Evolutionary conservation across 768 basidiomycete species (phyloP).

Genomic region (Chlorophyllum brunneum): DNA sequence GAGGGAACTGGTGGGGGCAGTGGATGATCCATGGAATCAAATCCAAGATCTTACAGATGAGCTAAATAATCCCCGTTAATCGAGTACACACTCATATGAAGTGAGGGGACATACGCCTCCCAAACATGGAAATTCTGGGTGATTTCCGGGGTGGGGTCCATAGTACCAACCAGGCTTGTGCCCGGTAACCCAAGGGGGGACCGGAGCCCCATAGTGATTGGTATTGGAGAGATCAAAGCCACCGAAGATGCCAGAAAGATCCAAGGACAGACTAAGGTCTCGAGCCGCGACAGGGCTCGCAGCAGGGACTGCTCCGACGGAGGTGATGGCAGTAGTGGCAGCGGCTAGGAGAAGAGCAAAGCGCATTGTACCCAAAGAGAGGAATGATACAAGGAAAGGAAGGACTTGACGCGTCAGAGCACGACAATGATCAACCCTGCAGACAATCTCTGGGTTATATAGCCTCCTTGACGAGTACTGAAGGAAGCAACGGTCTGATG

Average conservation of each 20-base stretch:
- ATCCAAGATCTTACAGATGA: constrained; percentile 13
- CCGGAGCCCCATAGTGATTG: constrained; percentile 31
- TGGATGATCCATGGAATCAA: constrained; percentile 29
- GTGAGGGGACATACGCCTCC: constrained; percentile 16
- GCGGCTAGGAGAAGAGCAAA: background rate
- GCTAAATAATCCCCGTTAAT: background rate
- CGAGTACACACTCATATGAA: constrained; percentile 21
- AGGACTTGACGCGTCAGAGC: background rate
- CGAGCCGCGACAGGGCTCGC: background rate
- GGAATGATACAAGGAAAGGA: background rate
- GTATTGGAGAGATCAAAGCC: constrained; percentile 4
- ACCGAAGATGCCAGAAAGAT: constrained; percentile 4
- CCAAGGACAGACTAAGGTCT: constrained; percentile 5
- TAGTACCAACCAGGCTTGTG: constrained; percentile 36
- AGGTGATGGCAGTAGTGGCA: background rate
- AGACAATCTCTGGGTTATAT: constrained; percentile 1
- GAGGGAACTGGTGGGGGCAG: constrained; percentile 23
- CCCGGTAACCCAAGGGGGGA: constrained; percentile 27
- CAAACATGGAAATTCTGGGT: constrained; percentile 22
- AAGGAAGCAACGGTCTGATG: background rate
- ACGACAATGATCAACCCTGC: background rate
- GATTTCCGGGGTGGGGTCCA: constrained; percentile 23
- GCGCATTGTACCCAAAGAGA: background rate
- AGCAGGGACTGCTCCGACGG: background rate
- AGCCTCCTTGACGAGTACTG: background rate